Evolutionary conservation across 2,329 filamentous ascomycete genomes (phyloP).

Genomic region (Gyromitra esculenta): DNA sequence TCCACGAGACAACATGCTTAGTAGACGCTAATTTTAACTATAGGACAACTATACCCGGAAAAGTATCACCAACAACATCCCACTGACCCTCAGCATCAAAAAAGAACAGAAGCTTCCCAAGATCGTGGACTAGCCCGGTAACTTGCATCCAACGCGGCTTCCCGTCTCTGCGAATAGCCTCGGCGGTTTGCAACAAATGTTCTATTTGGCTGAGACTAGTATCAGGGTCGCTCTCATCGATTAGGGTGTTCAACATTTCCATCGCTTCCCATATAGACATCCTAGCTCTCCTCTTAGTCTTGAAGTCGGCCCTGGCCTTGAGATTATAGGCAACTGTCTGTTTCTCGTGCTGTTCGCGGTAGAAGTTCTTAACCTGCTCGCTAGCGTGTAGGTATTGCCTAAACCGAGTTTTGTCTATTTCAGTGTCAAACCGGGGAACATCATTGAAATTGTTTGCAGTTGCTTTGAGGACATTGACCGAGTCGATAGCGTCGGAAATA

Average conservation of each 20-base stretch:
- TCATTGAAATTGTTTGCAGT: conserved; percentile 64
- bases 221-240: conserved; percentile 91
- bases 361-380: conserved; percentile 87
- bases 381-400: conserved; percentile 84
- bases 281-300: conserved; percentile 70
- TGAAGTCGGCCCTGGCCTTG: conserved; percentile 76
- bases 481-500: conserved; percentile 65
- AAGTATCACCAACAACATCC: conserved; percentile 91
- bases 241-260: conserved; percentile 88
- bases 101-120: conserved; percentile 82
- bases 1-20: not conserved
- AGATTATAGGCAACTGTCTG: conserved; percentile 87
- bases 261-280: conserved; percentile 93
- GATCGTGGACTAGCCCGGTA: conserved; percentile 79
- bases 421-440: conserved; percentile 73
- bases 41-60: conserved; percentile 63
- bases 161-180: conserved; percentile 86
- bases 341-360: conserved; percentile 75
- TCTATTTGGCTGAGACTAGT: conserved; percentile 88
- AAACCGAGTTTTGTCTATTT: conserved; percentile 82
- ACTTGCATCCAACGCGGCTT: conserved; percentile 85
- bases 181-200: conserved; percentile 86
- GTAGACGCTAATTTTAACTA: not conserved
- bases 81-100: conserved; percentile 87
- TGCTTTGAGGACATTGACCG: conserved; percentile 67